These are phyloP conservation scores for Atalantia buxifolia DNA, from an alignment of 345 rosid species.

Conservation along the genomic window DNA sequence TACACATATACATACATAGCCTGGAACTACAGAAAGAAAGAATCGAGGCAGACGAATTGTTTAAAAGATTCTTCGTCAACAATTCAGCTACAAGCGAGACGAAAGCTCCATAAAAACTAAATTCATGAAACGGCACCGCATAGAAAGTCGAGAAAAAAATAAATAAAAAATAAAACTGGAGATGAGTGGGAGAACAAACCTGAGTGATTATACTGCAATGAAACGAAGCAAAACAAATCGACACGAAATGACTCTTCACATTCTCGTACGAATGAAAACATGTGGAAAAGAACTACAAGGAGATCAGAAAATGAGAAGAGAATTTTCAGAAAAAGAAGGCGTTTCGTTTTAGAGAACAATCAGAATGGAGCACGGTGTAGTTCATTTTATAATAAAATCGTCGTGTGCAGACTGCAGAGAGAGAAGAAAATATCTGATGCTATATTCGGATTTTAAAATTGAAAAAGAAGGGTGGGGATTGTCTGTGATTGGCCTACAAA, in stretches of 20 bases:
- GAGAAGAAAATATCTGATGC: conserved; percentile 12
- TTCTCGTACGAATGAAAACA: neutral
- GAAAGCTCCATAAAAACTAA: neutral
- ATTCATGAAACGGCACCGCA: neutral
- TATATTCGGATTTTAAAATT: neutral
- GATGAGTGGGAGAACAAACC: neutral
- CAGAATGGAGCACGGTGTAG: too few species aligned
- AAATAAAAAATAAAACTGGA: neutral
- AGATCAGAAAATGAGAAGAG: neutral
- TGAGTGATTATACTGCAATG: neutral
- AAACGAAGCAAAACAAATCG: neutral
- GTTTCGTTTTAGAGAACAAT: neutral
- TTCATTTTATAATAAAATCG: too few species aligned
- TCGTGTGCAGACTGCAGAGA: neutral
- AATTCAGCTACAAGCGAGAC: neutral
- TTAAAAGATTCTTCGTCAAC: neutral
- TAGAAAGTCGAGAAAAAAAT: neutral
- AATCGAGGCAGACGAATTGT: neutral
- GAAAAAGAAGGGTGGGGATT: neutral
- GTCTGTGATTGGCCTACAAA: neutral
- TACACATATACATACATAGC: neutral
- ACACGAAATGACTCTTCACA: neutral
- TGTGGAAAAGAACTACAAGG: too few species aligned
- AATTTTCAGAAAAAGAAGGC: neutral
- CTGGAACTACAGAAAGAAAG: neutral